Conservation (phyloP, 164 flowering plant genomes). For the Tetracentron sinense region DNA sequence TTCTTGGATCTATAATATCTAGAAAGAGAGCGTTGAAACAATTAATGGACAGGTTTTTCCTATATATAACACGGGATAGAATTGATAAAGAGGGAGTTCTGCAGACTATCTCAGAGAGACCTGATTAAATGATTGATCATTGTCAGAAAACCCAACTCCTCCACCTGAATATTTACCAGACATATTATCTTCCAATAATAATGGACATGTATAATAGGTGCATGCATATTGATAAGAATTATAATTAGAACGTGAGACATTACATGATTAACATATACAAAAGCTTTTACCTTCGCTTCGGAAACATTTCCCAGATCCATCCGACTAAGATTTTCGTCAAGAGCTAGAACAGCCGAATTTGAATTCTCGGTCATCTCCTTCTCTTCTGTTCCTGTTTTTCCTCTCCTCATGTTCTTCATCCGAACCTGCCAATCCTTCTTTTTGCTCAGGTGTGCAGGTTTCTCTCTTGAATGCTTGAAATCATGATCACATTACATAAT, state of each 20-base stretch:
- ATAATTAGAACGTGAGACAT: neutral
- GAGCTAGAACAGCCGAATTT: slow-evolving; percentile 32
- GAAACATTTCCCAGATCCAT: slow-evolving; percentile 28
- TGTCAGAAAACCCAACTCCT: no score
- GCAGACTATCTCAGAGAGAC: no score
- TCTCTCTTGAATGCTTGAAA: slow-evolving; percentile 43
- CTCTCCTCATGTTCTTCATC: slow-evolving; percentile 52
- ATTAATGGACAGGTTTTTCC: no score
- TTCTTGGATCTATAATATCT: no score
- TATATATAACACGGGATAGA: no score
- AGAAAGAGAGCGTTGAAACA: no score
- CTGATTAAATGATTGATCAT: no score
- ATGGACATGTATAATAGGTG: neutral
- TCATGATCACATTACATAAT: slow-evolving; percentile 27
- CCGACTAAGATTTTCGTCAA: slow-evolving; percentile 49
- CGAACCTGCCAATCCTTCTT: slow-evolving; percentile 80
- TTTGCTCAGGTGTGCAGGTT: slow-evolving; percentile 41
- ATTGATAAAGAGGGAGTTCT: no score
- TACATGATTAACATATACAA: neutral
- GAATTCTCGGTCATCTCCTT: slow-evolving; percentile 39
- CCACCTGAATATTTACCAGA: no score
- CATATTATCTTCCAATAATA: neutral
- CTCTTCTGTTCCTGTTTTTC: slow-evolving; percentile 46
- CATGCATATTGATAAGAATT: neutral
- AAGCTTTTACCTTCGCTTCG: slow-evolving; percentile 20